Conservation (phyloP, 2,329 filamentous ascomycete genomes). For the Ceratocystis lukuohia region DNA sequence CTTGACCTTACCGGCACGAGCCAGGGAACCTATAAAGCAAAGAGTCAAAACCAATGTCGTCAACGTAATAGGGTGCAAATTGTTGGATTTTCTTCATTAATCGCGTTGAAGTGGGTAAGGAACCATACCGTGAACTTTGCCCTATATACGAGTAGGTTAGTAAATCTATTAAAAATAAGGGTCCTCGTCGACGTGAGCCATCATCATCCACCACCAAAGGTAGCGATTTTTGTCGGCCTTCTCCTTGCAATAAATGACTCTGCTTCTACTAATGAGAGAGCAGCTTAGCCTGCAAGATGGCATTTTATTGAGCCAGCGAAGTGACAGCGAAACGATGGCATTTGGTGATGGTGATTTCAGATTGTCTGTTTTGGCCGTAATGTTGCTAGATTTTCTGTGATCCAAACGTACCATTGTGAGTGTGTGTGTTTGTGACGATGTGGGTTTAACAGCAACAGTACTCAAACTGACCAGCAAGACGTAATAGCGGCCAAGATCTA, state of each 20-base stretch:
- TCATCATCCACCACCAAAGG: neutral
- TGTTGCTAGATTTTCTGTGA: neutral
- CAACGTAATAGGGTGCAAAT: neutral
- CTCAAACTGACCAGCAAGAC: constrained; percentile 13
- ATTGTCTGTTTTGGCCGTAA: neutral
- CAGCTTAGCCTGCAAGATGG: neutral
- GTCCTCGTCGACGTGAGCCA: no score
- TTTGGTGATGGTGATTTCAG: neutral
- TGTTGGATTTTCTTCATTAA: neutral
- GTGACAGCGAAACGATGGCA: neutral
- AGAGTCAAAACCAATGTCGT: constrained; percentile 9
- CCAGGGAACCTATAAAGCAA: constrained; percentile 37
- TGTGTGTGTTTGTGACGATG: constrained; percentile 17
- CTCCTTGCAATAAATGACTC: neutral
- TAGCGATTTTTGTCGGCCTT: neutral
- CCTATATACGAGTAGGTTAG: constrained; percentile 15
- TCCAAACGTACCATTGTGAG: constrained; percentile 17
- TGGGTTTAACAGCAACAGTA: constrained; percentile 18
- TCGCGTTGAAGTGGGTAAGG: neutral
- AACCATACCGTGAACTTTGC: constrained; percentile 22
- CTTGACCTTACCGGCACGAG: constrained; percentile 91
- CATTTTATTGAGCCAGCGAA: neutral
- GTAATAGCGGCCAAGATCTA: constrained; percentile 10
- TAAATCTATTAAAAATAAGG: neutral
- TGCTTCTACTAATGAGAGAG: neutral